phyloP scores from a whole-genome alignment of 2,329 filamentous ascomycete genomes.

The Epichloe brachyelytri region DNA sequence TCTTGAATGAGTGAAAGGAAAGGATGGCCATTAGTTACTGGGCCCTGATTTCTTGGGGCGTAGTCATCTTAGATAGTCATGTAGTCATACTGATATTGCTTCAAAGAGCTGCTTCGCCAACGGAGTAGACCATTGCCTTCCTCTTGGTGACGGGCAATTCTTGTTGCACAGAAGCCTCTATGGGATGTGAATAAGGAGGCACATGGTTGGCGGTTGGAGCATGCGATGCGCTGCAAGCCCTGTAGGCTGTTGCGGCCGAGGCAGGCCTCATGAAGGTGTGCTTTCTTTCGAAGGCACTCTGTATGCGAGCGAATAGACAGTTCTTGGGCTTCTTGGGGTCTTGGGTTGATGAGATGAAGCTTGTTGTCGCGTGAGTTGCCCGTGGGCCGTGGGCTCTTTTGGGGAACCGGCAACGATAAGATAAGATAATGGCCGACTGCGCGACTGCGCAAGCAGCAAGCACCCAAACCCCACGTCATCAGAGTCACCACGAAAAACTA shows the following conservation, averaged over 20 bases:
- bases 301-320: too few species aligned
- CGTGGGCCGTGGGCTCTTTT: not conserved
- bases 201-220: not conserved
- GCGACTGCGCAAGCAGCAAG: not conserved
- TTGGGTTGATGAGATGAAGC: not conserved
- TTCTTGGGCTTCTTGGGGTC: too few species aligned
- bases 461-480: too few species aligned
- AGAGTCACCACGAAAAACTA: too few species aligned
- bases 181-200: not conserved
- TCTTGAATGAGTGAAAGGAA: constrained; percentile 15
- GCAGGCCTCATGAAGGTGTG: not conserved
- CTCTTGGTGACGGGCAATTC: constrained; percentile 7
- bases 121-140: constrained; percentile 78
- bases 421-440: not conserved
- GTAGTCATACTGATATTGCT: constrained; percentile 59
- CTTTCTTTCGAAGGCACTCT: too few species aligned
- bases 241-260: not conserved
- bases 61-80: not conserved
- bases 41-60: too few species aligned
- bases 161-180: constrained; percentile 1
- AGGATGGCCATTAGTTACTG: not conserved
- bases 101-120: constrained; percentile 76
- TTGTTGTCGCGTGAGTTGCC: not conserved
- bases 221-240: constrained; percentile 2
- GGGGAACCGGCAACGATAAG: not conserved